Evolutionary conservation across 192 early-diverging fungal genomes (phyloP).

Genomic region (Dimargaris xerosporica): DNA sequence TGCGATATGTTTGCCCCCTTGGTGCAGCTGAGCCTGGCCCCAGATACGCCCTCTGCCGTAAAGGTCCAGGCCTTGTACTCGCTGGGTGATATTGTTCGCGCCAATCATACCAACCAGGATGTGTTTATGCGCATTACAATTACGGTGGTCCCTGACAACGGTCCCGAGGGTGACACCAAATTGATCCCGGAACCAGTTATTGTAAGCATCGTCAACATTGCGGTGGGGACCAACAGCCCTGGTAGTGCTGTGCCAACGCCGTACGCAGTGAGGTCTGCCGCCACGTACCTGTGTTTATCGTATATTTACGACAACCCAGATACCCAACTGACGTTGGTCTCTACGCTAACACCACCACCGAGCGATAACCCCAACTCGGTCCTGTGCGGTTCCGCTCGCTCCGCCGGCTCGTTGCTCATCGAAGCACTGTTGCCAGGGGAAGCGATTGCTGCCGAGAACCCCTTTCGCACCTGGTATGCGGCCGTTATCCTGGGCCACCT

Average conservation of each 20-base stretch:
- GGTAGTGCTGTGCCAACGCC: too few species aligned
- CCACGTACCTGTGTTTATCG: constrained; percentile 66
- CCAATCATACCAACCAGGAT: constrained; percentile 61
- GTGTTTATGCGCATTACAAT: constrained; percentile 56
- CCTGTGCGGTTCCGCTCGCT: constrained; percentile 42
- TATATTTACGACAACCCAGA: constrained; percentile 74
- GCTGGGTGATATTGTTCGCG: constrained; percentile 67
- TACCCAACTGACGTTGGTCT: constrained; percentile 70
- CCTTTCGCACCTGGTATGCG: constrained; percentile 83
- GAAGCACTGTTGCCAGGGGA: constrained; percentile 63
- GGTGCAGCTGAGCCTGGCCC: constrained; percentile 60
- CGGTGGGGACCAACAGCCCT: constrained; percentile 39
- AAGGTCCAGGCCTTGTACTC: constrained; percentile 71
- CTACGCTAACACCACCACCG: constrained; percentile 69
- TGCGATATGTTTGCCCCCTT: constrained; percentile 64
- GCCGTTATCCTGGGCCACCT: constrained; percentile 67
- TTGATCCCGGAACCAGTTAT: constrained; percentile 60
- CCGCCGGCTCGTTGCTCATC: constrained; percentile 80
- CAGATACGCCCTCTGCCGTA: constrained; percentile 61
- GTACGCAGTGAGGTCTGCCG: constrained; percentile 63
- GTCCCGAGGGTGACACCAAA: constrained; percentile 16
- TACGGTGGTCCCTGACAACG: constrained; percentile 25
- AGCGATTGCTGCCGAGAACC: constrained; percentile 40
- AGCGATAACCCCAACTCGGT: constrained; percentile 47
- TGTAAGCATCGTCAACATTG: constrained; percentile 61